phyloP scores from a whole-genome alignment of 441 rosid genomes.

The Aleurites moluccanus region DNA sequence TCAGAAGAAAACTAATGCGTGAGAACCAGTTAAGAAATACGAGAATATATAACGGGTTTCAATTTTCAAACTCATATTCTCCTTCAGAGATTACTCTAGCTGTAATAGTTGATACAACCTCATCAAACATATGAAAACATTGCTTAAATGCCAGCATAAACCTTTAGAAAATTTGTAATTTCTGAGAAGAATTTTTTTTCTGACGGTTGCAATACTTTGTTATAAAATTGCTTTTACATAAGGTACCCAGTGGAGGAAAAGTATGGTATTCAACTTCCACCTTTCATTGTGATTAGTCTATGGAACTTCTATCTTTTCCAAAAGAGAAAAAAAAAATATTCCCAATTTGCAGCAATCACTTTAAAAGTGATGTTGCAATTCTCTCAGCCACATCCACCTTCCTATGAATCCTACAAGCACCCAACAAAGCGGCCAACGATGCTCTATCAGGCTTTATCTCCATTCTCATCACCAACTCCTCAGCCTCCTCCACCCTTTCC shows the following conservation, averaged over 20 bases:
- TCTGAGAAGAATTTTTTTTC: too few species aligned
- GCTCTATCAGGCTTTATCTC: conserved; percentile 64
- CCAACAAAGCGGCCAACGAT: conserved; percentile 68
- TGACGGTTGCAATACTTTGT: too few species aligned
- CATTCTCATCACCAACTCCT: conserved; percentile 58
- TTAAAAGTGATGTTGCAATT: background rate
- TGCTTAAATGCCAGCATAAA: too few species aligned
- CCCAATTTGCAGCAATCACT: background rate
- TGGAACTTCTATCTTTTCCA: too few species aligned
- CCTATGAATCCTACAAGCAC: conserved; percentile 65
- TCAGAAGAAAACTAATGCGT: conserved; percentile 21
- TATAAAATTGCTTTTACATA: conserved; percentile 14
- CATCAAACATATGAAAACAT: too few species aligned
- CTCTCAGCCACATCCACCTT: conserved; percentile 51
- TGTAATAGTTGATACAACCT: too few species aligned
- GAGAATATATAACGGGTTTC: background rate
- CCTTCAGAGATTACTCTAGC: conserved; percentile 1
- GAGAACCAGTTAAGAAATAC: background rate
- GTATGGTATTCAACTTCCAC: background rate
- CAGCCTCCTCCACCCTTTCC: conserved; percentile 58
- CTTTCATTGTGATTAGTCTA: too few species aligned
- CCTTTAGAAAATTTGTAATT: too few species aligned
- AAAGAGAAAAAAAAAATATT: too few species aligned
- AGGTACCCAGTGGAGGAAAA: background rate
- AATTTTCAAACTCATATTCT: background rate